Base-by-base conservation (phyloP, 192 early-diverging fungal species). In the Cladochytrium replicatum region DNA sequence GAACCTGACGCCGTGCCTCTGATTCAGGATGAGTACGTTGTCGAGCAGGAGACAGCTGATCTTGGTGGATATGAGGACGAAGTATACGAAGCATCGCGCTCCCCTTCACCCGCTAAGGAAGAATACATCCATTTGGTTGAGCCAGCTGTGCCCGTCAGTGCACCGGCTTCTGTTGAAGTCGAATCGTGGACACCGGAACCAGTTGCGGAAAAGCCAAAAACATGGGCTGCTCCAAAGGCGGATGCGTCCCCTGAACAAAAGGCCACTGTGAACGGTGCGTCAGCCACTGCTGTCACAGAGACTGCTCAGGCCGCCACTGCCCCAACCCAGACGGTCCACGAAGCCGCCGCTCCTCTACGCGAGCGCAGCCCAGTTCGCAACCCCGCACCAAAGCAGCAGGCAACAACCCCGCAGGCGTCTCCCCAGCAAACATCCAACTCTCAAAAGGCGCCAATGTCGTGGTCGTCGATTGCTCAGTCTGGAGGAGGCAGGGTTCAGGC, bases 71-170 rank as follows among this genome's bases (percentile, higher is more conserved):
- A n/a, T n/a, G n/a, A n/a, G n/a, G n/a, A n/a, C n/a, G n/a, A n/a
- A n/a, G n/a, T n/a, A n/a, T n/a, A n/a, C n/a, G n/a, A n/a, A n/a
- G n/a, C n/a, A n/a, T n/a, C n/a, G n/a, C n/a, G n/a, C n/a, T n/a
- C n/a, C n/a, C n/a, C n/a, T n/a, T n/a, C n/a, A n/a, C n/a, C n/a
- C n/a, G n/a, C n/a, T n/a, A n/a, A n/a, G n/a, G n/a, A n/a, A n/a
- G n/a, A n/a, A n/a, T n/a, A n/a, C n/a, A 44, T 40, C 37, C n/a
- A 32, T 41, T 43, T 61, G 1, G 68, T 73, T 30, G 57, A 54
- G 15, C 45, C 24, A 2, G 43, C 50, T 17, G 58, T 50, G 11
- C 44, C 48, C 28, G 38, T 34, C 41, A 46, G 41, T 48, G 44
- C 49, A 22, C 39, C 41, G 29, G 0, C 63, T 25, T 21, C 60